phyloP scores from a whole-genome alignment of 768 basidiomycete species.

The Pisolithus marmoratus region DNA sequence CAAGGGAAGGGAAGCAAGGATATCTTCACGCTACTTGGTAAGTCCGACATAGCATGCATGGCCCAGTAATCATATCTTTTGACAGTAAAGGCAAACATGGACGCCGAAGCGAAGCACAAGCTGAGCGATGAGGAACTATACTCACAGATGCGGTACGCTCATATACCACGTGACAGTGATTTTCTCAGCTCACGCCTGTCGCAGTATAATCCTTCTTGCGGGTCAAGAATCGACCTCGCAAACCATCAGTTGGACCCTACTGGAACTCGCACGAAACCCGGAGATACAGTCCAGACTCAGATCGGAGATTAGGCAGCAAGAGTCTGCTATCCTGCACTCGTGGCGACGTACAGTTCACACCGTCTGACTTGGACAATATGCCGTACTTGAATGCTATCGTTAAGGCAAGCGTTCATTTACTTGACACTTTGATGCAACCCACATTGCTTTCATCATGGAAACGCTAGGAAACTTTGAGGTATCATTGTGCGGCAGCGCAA shows the following conservation, averaged over 20 bases:
- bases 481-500: slow-evolving; percentile 46
- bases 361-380: slow-evolving; percentile 46
- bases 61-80: background rate
- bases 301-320: slow-evolving; percentile 38
- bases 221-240: slow-evolving; percentile 61
- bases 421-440: background rate
- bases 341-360: slow-evolving; percentile 34
- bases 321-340: slow-evolving; percentile 26
- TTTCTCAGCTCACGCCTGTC: background rate
- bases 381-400: slow-evolving; percentile 41
- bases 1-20: slow-evolving; percentile 3
- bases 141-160: slow-evolving; percentile 15
- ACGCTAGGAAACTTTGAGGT: slow-evolving; percentile 41
- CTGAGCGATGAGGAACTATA: slow-evolving; percentile 11
- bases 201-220: slow-evolving; percentile 41
- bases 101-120: slow-evolving; percentile 17
- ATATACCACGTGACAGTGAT: background rate
- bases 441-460: background rate
- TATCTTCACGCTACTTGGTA: slow-evolving; percentile 34
- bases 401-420: slow-evolving; percentile 27
- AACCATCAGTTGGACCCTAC: slow-evolving; percentile 53
- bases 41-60: background rate
- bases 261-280: slow-evolving; percentile 55
- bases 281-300: slow-evolving; percentile 58
- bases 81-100: slow-evolving; percentile 27